Evolutionary conservation across 2,329 filamentous ascomycete species (phyloP).

Genomic region (Fusarium anguioides): DNA sequence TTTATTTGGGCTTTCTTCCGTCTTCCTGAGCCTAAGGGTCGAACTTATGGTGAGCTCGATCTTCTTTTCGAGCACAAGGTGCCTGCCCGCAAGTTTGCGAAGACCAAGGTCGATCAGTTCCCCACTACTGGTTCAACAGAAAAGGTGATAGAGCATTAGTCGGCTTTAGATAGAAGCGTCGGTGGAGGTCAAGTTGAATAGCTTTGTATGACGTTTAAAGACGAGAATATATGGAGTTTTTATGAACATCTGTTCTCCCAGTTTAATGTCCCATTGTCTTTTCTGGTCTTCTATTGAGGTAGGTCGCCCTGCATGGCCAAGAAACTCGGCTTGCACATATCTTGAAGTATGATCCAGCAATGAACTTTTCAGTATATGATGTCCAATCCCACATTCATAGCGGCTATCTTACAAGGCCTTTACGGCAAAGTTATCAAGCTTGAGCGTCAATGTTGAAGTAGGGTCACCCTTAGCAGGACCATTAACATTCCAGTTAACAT

Average conservation of each 20-base stretch:
- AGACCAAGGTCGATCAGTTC: conserved; percentile 41
- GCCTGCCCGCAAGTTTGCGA: conserved; percentile 55
- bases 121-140: neutral
- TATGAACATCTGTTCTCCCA: no score
- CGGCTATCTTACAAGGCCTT: neutral
- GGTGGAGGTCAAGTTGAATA: no score
- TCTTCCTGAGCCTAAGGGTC: neutral
- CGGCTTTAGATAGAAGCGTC: no score
- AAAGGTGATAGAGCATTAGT: neutral
- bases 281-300: no score
- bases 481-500: neutral
- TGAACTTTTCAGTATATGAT: no score
- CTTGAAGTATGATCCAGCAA: no score
- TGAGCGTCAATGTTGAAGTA: neutral
- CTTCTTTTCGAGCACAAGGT: conserved; percentile 53
- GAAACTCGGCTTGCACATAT: no score
- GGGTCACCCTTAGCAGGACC: neutral
- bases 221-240: no score
- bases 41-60: neutral
- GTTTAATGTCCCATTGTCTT: no score
- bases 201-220: no score
- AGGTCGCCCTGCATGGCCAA: no score
- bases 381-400: no score
- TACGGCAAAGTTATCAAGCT: neutral
- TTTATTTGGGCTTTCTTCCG: conserved; percentile 24